Base-by-base conservation (phyloP, 306 rosid species). In the Hippophae rhamnoides region DNA sequence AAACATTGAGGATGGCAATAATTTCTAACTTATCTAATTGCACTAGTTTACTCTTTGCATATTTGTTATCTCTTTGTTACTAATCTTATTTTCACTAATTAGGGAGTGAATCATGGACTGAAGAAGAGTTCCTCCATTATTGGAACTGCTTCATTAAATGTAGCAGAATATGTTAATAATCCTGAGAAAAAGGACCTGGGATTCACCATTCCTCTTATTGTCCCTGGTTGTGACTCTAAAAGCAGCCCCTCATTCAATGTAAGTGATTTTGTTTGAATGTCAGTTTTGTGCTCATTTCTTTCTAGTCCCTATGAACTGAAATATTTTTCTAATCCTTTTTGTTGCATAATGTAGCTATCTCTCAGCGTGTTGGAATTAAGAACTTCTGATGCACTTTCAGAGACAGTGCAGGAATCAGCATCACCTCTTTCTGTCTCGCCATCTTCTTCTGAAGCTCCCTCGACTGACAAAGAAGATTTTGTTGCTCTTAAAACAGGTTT, bases 61-160 rank as follows among this genome's bases (percentile, higher is more conserved):
- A 14, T 31, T 23, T 31, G 43, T 18, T 43, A 0, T 48, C 14
- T 52, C 45, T 53, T 26, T 2, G 9, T 47, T 46, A 10, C 41
- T 44, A 0, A 52, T 44, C 63, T 9, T 11, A 14, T 26, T 64
- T 54, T 41, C n/a, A 9, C 47, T 42, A 25, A 61, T 13, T 40
- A 75, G 72, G 69, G 61, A 38, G 72, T 60, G 38, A 70, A 57
- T 52, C 56, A 66, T 48, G 69, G 60, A 47, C 7, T 12, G 66
- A 68, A 62, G 23, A 71, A 58, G 40, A 61, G 69, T 42, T 18
- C 66, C 2, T 9, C 45, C 7, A n/a, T 48, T 31, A 14, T 71
- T 25, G 80, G 76, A 53, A 62, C 73, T 3, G 66, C 80, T 3
- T 61, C 67, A 4, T 8, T 76, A 48, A 71, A 76, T 59, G 70